Percentiles rank a stretch among this genome's conserved stretches.
Conservation (phyloP, 805 yeast genomes). For the Saccharomycopsis sp. region DNA sequence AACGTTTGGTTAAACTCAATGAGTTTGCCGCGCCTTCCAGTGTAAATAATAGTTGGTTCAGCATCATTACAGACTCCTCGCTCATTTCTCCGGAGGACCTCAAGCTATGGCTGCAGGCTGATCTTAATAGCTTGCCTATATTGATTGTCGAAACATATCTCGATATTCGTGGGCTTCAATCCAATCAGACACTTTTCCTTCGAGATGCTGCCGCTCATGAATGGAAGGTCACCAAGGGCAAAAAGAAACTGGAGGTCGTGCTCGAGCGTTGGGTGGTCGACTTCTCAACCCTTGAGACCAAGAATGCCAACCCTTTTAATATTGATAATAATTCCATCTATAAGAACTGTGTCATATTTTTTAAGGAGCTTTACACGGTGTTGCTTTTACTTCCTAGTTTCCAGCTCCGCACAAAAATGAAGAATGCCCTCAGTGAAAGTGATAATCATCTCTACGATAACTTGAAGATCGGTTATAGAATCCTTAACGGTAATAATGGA, state of each 20-base stretch:
- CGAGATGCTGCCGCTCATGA: constrained; percentile 46
- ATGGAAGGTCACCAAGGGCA: constrained; percentile 55
- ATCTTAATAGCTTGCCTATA: constrained; percentile 49
- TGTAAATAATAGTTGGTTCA: neutral
- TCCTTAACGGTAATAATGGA: constrained; percentile 72
- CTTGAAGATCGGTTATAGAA: constrained; percentile 49
- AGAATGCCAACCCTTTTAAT: constrained; percentile 22
- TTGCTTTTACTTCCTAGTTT: constrained; percentile 66
- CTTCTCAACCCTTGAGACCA: constrained; percentile 45
- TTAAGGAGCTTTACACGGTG: constrained; percentile 67
- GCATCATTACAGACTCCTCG: neutral
- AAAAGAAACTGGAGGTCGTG: constrained; percentile 75
- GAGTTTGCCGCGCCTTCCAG: neutral
- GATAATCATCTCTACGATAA: constrained; percentile 22
- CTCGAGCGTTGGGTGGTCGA: constrained; percentile 91
- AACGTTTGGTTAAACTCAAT: neutral
- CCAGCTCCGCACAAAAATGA: constrained; percentile 23
- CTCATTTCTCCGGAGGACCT: neutral
- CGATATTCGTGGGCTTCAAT: constrained; percentile 52
- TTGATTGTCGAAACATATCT: constrained; percentile 78
- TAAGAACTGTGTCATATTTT: constrained; percentile 65
- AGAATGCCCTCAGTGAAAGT: neutral
- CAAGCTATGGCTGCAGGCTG: neutral
- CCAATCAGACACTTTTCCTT: constrained; percentile 54
- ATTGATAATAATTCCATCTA: constrained; percentile 40